Evolutionary conservation across 2,329 filamentous ascomycete genomes (phyloP).

Genomic region (Aspergillus candidus): DNA sequence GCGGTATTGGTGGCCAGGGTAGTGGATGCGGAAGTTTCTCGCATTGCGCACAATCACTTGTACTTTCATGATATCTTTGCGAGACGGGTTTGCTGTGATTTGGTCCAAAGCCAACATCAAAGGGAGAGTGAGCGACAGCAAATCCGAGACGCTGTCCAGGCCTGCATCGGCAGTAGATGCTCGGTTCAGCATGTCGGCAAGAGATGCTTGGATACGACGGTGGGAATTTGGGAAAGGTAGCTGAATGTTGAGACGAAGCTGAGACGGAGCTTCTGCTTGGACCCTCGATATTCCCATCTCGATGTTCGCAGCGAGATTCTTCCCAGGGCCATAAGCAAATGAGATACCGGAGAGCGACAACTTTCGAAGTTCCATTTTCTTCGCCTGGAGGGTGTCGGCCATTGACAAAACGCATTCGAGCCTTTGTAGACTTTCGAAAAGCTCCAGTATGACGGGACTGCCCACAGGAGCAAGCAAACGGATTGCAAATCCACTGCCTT

Average conservation of each 20-base stretch:
- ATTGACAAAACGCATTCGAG: conserved; percentile 34
- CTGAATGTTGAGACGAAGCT: conserved; percentile 25
- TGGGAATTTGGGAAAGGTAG: conserved; percentile 35
- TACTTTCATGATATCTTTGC: conserved; percentile 19
- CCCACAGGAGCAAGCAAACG: conserved; percentile 33
- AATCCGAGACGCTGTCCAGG: conserved; percentile 24
- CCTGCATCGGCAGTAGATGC: conserved; percentile 20
- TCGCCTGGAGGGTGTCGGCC: conserved; percentile 29
- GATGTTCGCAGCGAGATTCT: conserved; percentile 26
- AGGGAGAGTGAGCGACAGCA: conserved; percentile 33
- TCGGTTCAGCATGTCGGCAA: conserved; percentile 32
- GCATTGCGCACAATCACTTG: conserved; percentile 33
- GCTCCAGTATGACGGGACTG: conserved; percentile 27
- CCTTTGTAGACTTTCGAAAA: conserved; percentile 34
- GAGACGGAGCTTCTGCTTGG: conserved; percentile 22
- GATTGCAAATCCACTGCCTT: conserved; percentile 32
- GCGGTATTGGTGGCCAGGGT: conserved; percentile 26
- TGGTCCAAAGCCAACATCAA: conserved; percentile 33
- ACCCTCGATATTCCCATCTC: conserved; percentile 25
- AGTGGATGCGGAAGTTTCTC: conserved; percentile 31
- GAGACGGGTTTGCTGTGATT: conserved; percentile 23
- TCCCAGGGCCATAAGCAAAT: conserved; percentile 30
- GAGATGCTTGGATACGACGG: conserved; percentile 35
- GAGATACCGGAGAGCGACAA: conserved; percentile 31
- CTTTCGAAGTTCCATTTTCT: conserved; percentile 26